Evolutionary conservation across 805 yeast species (phyloP).

Genomic region (Kuraishia cidri): DNA sequence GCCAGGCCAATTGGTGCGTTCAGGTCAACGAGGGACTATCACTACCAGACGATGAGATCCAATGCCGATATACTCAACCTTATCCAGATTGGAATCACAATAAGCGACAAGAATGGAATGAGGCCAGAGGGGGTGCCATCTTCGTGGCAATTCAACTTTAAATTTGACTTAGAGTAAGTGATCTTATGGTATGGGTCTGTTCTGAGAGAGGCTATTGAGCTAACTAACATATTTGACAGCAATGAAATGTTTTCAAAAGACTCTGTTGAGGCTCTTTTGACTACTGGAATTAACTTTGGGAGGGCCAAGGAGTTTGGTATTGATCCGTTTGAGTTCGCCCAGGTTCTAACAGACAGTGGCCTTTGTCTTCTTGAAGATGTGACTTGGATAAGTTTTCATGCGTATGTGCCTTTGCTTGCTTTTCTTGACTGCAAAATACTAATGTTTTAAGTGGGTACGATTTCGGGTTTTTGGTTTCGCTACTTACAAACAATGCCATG

Average conservation of each 20-base stretch:
- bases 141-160: constrained; percentile 96
- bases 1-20: constrained; percentile 95
- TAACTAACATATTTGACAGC: neutral
- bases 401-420: constrained; percentile 14
- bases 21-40: constrained; percentile 83
- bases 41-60: constrained; percentile 88
- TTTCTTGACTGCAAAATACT: too few species aligned
- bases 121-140: constrained; percentile 57
- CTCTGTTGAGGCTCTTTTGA: constrained; percentile 68
- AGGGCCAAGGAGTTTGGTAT: constrained; percentile 73
- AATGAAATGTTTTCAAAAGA: constrained; percentile 84
- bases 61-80: constrained; percentile 83
- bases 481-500: constrained; percentile 65
- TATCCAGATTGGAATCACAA: constrained; percentile 77
- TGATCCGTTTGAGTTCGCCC: constrained; percentile 72
- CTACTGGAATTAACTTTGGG: constrained; percentile 76
- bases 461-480: constrained; percentile 77
- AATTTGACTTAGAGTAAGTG: constrained; percentile 49
- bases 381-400: constrained; percentile 88
- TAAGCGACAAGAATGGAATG: constrained; percentile 61
- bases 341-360: constrained; percentile 79
- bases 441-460: constrained; percentile 67
- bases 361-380: constrained; percentile 61
- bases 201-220: neutral
- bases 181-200: neutral